Evolutionary conservation across 208 protist genomes (phyloP).

Genomic region (Leptomonas pyrrhocoris): DNA sequence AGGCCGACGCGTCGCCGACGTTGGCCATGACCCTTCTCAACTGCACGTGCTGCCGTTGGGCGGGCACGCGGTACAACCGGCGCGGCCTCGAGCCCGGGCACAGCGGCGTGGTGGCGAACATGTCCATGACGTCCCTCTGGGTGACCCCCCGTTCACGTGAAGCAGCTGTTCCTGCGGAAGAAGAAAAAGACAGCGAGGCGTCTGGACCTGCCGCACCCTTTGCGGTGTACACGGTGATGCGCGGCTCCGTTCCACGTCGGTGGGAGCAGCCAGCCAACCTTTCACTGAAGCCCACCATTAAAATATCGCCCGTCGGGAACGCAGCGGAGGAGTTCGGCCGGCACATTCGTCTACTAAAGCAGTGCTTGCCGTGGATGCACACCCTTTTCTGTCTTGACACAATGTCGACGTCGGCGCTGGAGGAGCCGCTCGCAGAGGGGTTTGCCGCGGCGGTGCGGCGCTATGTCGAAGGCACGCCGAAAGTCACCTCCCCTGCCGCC

Average conservation of each 20-base stretch:
- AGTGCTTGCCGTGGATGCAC: slow-evolving; percentile 34
- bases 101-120: slow-evolving; percentile 79
- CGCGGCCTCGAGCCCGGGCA: slow-evolving; percentile 69
- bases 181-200: neutral
- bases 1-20: slow-evolving; percentile 13
- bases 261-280: slow-evolving; percentile 86
- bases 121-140: slow-evolving; percentile 75
- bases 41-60: slow-evolving; percentile 71
- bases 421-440: slow-evolving; percentile 61
- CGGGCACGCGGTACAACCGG: slow-evolving; percentile 87
- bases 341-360: slow-evolving; percentile 48
- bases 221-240: slow-evolving; percentile 63
- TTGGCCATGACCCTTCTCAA: slow-evolving; percentile 54
- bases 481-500: neutral
- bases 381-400: slow-evolving; percentile 63
- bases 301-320: slow-evolving; percentile 40
- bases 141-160: slow-evolving; percentile 29
- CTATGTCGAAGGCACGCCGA: slow-evolving; percentile 24
- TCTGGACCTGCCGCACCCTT: slow-evolving; percentile 13
- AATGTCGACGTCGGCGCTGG: slow-evolving; percentile 46
- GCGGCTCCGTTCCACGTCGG: slow-evolving; percentile 75
- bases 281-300: slow-evolving; percentile 67
- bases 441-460: slow-evolving; percentile 49
- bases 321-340: slow-evolving; percentile 40
- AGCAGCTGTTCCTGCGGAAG: neutral